A percentile compares a stretch with the other conserved stretches of the same genome.
Conservation (phyloP, 176 grass and related monocot species). For the Dendrocalamus sinicus region DNA sequence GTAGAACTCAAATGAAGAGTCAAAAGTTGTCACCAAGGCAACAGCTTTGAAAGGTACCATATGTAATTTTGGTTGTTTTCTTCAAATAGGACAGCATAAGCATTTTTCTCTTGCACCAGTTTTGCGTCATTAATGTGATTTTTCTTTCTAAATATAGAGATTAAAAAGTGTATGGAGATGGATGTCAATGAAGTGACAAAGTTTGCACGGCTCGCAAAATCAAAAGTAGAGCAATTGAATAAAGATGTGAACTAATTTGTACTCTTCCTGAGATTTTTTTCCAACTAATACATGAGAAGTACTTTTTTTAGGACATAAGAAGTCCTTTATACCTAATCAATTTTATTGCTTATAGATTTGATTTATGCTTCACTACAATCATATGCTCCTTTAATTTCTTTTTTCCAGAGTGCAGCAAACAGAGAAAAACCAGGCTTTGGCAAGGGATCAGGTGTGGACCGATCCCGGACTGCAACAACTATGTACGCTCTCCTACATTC, state of each 20-base stretch:
- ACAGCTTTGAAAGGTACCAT: slow-evolving; percentile 81
- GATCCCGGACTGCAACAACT: slow-evolving; percentile 63
- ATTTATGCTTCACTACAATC: slow-evolving; percentile 11
- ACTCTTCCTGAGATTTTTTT: not conserved
- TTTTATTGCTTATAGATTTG: not conserved
- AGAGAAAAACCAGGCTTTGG: slow-evolving; percentile 67
- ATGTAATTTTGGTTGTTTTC: not conserved
- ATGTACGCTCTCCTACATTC: slow-evolving; percentile 43
- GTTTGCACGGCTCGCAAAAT: slow-evolving; percentile 73
- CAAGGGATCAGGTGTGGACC: slow-evolving; percentile 65
- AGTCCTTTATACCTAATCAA: not conserved
- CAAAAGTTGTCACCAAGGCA: slow-evolving; percentile 76
- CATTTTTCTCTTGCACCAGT: not conserved
- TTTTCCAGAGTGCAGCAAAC: slow-evolving; percentile 68
- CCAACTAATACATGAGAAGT: too few species aligned
- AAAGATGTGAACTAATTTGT: slow-evolving; percentile 67
- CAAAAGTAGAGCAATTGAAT: slow-evolving; percentile 74
- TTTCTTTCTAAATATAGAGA: slow-evolving; percentile 53
- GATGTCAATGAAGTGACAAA: slow-evolving; percentile 77
- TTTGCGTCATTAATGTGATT: not conserved
- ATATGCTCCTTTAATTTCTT: slow-evolving; percentile 1
- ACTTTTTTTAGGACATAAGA: not conserved
- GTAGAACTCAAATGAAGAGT: slow-evolving; percentile 85
- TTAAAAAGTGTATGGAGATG: slow-evolving; percentile 78
- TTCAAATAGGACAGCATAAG: not conserved